Percentiles rank a stretch among this genome's conserved stretches.
phyloP scores from a whole-genome alignment of 768 basidiomycete genomes.

The Ramaria rubella region DNA sequence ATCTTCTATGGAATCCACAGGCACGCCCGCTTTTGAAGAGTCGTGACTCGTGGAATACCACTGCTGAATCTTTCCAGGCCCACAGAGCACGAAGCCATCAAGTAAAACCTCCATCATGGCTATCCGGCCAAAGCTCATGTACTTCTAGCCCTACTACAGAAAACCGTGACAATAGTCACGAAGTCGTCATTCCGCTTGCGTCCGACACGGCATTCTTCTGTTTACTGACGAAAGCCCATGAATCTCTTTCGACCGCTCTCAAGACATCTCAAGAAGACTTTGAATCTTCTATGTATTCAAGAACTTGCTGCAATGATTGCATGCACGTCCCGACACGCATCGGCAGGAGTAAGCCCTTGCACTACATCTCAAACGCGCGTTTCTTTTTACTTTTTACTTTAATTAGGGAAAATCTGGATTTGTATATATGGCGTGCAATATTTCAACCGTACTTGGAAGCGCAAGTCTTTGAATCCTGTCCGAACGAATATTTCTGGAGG shows the following conservation, averaged over 20 bases:
- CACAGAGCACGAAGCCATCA: neutral
- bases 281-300: conserved; percentile 39
- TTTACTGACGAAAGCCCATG: conserved; percentile 46
- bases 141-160: neutral
- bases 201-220: conserved; percentile 78
- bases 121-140: neutral
- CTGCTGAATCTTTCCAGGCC: conserved; percentile 2
- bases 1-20: conserved; percentile 10
- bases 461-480: conserved; percentile 75
- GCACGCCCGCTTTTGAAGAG: neutral
- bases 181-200: conserved; percentile 70
- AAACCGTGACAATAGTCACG: conserved; percentile 22
- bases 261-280: conserved; percentile 28
- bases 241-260: neutral
- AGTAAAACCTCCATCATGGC: neutral
- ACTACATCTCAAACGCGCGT: neutral
- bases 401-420: conserved; percentile 42
- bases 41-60: conserved; percentile 1
- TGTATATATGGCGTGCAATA: conserved; percentile 86
- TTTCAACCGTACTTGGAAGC: conserved; percentile 82
- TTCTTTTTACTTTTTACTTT: neutral
- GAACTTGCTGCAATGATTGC: conserved; percentile 36
- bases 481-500: too few relatives aligned
- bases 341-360: conserved; percentile 25
- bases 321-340: conserved; percentile 22